Base-by-base conservation (phyloP, 306 rosid species). In the Sophora flavescens region DNA sequence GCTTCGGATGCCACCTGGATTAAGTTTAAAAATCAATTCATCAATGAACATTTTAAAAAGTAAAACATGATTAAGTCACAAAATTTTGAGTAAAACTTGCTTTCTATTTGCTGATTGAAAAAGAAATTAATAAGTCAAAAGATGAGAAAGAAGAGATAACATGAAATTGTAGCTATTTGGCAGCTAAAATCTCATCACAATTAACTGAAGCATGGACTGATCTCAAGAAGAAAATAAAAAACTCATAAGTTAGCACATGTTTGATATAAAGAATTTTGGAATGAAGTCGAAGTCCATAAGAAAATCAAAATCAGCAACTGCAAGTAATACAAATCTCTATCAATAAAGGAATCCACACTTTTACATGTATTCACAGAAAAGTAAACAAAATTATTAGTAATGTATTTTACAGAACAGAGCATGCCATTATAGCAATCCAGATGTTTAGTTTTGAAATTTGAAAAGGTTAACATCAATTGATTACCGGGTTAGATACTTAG, bases 401-500 rank as follows among this genome's bases (percentile, higher is more conserved):
- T 48, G 39, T 63, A 56, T 16, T 28, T 45, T 30, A 54, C 76
- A 74, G 33, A 39, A 64, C 36, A 48, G 18, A 45, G 63, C 33
- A 17, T 42, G 13, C 53, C 73, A 41, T 42, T 48, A 66, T 7
- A 56, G 33, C 17, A 53, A 68, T 9, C 59, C 45, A 57, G 36
- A 68, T 61, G 38, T 57, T 38, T 30, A 41, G 53, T 33, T 52
- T 63, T 77, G 2, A 50, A 71, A 44, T 39, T 63, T 63, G 44
- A 54, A 67, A 75, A 70, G 54, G 28, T 35, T 74, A 62, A 71
- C 41, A 61, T 72, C 58, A 51, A 74, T 51, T 36, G 47, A 81
- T 87, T 92, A 95, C 98, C 96, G 76, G 63, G 91, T 84, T 48
- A 92, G 96, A 88, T 88, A 90, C 76, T 90, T 92, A 45, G 97